Base-by-base conservation (phyloP, 208 protist species). In the Trypanosoma lewisi region DNA sequence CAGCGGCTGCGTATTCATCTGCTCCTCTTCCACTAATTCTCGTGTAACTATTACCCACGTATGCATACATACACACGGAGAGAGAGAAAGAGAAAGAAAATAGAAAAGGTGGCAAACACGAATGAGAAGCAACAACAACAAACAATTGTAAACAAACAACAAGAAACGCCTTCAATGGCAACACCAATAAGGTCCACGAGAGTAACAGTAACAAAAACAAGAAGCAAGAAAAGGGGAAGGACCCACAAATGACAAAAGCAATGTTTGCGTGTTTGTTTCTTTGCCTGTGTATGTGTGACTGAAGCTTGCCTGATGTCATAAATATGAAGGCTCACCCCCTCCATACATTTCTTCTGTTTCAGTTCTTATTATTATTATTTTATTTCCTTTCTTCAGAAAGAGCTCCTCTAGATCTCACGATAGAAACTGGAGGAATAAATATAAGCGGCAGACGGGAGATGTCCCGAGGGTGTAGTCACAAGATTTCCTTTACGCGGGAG, bases 181-280 rank as follows among this genome's bases (percentile, higher is more conserved):
- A n/a, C n/a, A n/a, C 7, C 50, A 59, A 16, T 9, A 16, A 1
- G 8, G 6, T 19, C 42, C 4, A 7, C 42, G 62, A 45, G n/a
- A 66, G 17, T 14, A 68, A 67, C 21, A 41, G 54, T 37, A 67
- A 53, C 3, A 73, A 52, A 44, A 59, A 23, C 37, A 47, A 47
- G 17, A 1, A 47, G 9, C 9, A 47, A 47, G 23, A 47, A 7
- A 21, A 47, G n/a, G 6, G 42, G 23, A n/a, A n/a, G n/a, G n/a
- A n/a, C n/a, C n/a, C n/a, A n/a, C n/a, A n/a, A n/a, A n/a, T n/a
- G n/a, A n/a, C n/a, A n/a, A n/a, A n/a, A n/a, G n/a, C n/a, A n/a
- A n/a, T n/a, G n/a, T n/a, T n/a, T n/a, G n/a, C n/a, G n/a, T n/a
- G n/a, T n/a, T n/a, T n/a, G n/a, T n/a, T n/a, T n/a, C n/a, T n/a